Conservation (phyloP, 23 red algal species). For the Chondrus crispus region DNA sequence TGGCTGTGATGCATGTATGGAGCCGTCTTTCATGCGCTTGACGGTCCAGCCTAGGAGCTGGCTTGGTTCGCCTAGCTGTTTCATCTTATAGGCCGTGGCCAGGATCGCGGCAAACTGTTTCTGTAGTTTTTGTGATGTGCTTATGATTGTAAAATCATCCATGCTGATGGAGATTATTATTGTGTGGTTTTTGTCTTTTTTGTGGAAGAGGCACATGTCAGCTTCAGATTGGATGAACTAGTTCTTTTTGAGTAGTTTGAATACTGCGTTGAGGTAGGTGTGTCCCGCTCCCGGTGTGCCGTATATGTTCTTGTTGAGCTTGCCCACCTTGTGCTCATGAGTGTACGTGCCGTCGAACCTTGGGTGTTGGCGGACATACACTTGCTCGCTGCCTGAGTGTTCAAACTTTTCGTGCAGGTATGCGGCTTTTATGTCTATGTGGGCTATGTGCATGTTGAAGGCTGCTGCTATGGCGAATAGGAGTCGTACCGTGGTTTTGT, state of each 20-base stretch:
- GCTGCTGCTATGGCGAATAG: not conserved
- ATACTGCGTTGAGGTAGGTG: not conserved
- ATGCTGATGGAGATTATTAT: too few relatives aligned
- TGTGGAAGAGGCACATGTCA: not conserved
- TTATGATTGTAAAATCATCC: too few relatives aligned
- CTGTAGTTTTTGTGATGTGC: too few relatives aligned
- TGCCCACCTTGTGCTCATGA: not conserved
- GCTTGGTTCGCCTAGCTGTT: too few relatives aligned
- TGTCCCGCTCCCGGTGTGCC: not conserved
- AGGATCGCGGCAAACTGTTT: too few relatives aligned
- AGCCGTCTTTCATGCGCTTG: too few relatives aligned
- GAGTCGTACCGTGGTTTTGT: not conserved
- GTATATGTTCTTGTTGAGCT: not conserved
- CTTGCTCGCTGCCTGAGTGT: not conserved
- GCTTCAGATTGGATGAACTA: not conserved
- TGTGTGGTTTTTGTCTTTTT: too few relatives aligned
- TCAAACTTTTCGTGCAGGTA: conserved; percentile 7
- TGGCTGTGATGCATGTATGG: too few relatives aligned
- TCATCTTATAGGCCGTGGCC: too few relatives aligned
- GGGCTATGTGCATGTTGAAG: not conserved
- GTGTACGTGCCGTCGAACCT: not conserved
- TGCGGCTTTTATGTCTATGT: conserved; percentile 15
- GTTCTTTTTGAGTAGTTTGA: not conserved
- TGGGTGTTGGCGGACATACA: not conserved
- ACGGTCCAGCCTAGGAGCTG: too few relatives aligned